These are phyloP conservation scores for Whalleya microplaca DNA, from an alignment of 2,329 filamentous ascomycete species.

Conservation along the genomic window DNA sequence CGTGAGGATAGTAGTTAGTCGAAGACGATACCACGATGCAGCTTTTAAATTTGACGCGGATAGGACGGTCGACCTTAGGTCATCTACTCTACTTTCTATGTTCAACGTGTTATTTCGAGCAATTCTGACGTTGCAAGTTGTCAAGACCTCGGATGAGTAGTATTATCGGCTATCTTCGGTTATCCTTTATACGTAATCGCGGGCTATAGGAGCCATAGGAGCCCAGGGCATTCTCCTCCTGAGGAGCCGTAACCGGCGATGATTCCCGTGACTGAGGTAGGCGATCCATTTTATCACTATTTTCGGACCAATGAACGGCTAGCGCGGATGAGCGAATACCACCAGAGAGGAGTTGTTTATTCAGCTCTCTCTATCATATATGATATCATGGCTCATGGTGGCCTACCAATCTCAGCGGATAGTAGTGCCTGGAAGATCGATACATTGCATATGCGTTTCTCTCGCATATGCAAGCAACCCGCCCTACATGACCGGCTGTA, in stretches of 20 bases:
- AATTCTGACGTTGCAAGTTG: too few species aligned
- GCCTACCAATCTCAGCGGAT: neutral
- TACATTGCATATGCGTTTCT: neutral
- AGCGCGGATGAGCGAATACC: neutral
- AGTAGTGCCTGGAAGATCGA: neutral
- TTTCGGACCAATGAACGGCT: neutral
- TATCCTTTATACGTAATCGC: neutral
- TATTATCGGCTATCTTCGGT: neutral
- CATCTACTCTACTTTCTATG: neutral
- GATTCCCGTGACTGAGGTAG: neutral
- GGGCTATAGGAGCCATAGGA: neutral
- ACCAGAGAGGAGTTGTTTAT: neutral
- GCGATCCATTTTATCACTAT: neutral
- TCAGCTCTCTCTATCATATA: neutral
- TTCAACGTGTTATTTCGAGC: neutral
- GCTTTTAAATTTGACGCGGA: neutral
- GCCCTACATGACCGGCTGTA: neutral
- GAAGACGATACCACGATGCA: neutral
- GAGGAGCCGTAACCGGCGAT: neutral
- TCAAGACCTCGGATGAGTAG: too few species aligned
- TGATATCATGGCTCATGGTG: neutral
- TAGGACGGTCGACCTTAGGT: neutral
- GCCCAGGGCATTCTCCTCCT: neutral
- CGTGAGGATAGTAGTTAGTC: neutral
- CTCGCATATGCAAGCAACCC: neutral